These are phyloP conservation scores for Hyaloscypha hepaticicola DNA, from an alignment of 495 filamentous ascomycete genomes.

Conservation along the genomic window DNA sequence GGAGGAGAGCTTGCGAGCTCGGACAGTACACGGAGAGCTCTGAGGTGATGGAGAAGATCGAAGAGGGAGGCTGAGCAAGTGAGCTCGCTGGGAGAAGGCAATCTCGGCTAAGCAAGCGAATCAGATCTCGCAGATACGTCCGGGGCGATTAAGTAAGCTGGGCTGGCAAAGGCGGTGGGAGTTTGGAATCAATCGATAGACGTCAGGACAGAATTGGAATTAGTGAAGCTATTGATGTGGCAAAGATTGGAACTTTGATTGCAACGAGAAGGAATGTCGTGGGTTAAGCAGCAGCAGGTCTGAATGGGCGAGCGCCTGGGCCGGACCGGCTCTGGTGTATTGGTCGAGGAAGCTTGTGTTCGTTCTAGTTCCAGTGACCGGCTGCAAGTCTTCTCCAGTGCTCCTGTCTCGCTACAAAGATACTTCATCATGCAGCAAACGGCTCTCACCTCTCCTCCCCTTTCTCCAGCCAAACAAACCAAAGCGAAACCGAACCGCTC, in stretches of 20 bases:
- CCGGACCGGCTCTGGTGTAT: neutral
- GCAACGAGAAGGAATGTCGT: neutral
- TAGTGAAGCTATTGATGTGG: conserved; percentile 18
- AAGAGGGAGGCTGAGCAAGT: conserved; percentile 6
- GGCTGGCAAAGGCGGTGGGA: neutral
- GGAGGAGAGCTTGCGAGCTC: conserved; percentile 7
- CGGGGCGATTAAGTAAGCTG: conserved; percentile 11
- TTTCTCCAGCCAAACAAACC: neutral
- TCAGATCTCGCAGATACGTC: neutral
- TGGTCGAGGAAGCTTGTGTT: neutral
- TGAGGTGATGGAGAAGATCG: conserved; percentile 4
- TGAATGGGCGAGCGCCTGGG: neutral
- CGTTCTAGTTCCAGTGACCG: neutral
- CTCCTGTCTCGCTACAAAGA: neutral
- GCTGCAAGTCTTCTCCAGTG: neutral
- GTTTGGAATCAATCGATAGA: neutral
- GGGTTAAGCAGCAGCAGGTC: conserved; percentile 1
- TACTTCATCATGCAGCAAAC: conserved; percentile 19
- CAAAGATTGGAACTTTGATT: neutral
- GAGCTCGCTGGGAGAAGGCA: conserved; percentile 1
- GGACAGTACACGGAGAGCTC: conserved; percentile 10
- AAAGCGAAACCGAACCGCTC: neutral
- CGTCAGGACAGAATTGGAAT: neutral
- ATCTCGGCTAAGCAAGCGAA: conserved; percentile 6
- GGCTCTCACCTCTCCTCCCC: neutral